Evolutionary conservation across 768 basidiomycete species (phyloP).

Genomic region (Suillus occidentalis): DNA sequence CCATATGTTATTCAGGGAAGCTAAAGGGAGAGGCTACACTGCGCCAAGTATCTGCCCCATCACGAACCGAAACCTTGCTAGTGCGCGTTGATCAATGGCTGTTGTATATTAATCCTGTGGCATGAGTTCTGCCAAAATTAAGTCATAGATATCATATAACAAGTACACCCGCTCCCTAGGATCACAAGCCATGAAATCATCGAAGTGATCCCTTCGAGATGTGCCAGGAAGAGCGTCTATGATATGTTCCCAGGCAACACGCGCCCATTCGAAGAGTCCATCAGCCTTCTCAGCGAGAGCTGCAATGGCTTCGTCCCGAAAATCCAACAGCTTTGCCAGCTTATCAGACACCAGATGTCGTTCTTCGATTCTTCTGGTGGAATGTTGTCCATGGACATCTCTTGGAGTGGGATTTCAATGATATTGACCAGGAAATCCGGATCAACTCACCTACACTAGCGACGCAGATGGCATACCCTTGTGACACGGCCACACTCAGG

Average conservation of each 20-base stretch:
- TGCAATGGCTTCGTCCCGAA: background rate
- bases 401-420: too few relatives aligned
- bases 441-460: too few relatives aligned
- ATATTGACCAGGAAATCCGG: too few relatives aligned
- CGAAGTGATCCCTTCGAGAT: background rate
- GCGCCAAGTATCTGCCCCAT: too few relatives aligned
- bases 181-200: background rate
- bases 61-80: too few relatives aligned
- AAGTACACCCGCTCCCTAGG: background rate
- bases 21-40: too few relatives aligned
- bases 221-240: background rate
- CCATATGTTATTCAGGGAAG: too few relatives aligned
- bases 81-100: too few relatives aligned
- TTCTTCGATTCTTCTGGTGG: background rate
- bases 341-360: background rate
- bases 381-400: background rate
- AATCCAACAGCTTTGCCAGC: background rate
- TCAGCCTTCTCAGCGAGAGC: background rate
- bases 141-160: background rate
- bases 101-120: too few relatives aligned
- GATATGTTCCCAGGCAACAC: background rate
- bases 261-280: background rate
- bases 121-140: too few relatives aligned
- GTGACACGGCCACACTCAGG: too few relatives aligned
- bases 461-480: too few relatives aligned